Evolutionary conservation across 257 asterid species (phyloP).

Genomic region (Solanum okadae): DNA sequence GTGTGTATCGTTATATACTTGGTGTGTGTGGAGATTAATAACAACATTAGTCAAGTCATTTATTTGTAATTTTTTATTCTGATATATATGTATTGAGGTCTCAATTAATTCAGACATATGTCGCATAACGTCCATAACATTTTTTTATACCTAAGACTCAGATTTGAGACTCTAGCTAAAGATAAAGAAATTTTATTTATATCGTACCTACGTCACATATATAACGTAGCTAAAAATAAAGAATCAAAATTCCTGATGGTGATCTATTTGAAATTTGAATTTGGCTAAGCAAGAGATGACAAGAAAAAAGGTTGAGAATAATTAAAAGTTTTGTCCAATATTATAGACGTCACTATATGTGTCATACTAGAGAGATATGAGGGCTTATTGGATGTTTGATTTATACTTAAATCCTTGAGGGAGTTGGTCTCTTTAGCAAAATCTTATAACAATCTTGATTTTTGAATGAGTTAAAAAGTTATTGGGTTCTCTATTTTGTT

Average conservation of each 20-base stretch:
- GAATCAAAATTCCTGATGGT: background rate
- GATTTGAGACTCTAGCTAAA: background rate
- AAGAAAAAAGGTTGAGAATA: too few species aligned
- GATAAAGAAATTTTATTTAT: background rate
- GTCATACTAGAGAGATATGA: conserved; percentile 11
- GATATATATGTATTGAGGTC: background rate
- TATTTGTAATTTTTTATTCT: background rate
- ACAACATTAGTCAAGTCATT: background rate
- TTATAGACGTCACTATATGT: conserved; percentile 22
- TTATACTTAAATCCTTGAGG: background rate
- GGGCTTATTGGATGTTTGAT: conserved; percentile 11
- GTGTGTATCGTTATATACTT: background rate
- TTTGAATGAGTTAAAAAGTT: conserved; percentile 5
- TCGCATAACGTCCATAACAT: too few species aligned
- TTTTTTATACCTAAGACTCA: background rate
- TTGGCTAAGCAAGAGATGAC: background rate
- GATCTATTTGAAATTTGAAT: background rate
- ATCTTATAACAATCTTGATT: background rate
- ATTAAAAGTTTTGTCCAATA: background rate
- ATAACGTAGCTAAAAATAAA: too few species aligned
- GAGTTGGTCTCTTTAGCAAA: background rate
- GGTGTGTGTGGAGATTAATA: conserved; percentile 2
- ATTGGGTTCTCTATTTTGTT: background rate
- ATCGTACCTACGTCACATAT: too few species aligned
- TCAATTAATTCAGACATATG: background rate